phyloP scores from a whole-genome alignment of 768 basidiomycete species.

The Leccinellum rugosiceps region DNA sequence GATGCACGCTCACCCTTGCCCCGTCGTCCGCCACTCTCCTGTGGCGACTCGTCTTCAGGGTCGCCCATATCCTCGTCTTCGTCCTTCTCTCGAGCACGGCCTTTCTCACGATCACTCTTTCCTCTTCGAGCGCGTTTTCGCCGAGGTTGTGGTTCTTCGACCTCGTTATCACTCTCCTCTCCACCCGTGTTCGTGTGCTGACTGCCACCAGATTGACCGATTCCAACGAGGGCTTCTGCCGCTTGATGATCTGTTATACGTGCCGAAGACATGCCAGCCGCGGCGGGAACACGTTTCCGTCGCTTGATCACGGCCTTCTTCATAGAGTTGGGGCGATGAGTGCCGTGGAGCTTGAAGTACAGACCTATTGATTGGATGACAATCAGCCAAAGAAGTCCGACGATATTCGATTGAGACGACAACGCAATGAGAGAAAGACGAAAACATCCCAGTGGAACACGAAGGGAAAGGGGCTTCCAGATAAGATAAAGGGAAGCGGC shows the following conservation, averaged over 20 bases:
- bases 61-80: slow-evolving; percentile 53
- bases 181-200: slow-evolving; percentile 35
- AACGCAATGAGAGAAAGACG: background rate
- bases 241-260: slow-evolving; percentile 82
- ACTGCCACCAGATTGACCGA: slow-evolving; percentile 52
- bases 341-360: slow-evolving; percentile 97
- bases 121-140: slow-evolving; percentile 53
- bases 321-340: slow-evolving; percentile 96
- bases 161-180: slow-evolving; percentile 41
- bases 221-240: slow-evolving; percentile 83
- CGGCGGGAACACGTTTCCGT: slow-evolving; percentile 94
- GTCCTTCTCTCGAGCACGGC: slow-evolving; percentile 36
- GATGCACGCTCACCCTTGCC: slow-evolving; percentile 39
- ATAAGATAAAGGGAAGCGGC: slow-evolving; percentile 25
- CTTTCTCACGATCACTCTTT: slow-evolving; percentile 37
- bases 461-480: slow-evolving; percentile 16
- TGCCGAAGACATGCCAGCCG: slow-evolving; percentile 43
- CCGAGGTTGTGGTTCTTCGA: slow-evolving; percentile 48
- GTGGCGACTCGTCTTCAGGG: slow-evolving; percentile 31
- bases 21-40: slow-evolving; percentile 31
- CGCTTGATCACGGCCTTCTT: slow-evolving; percentile 99
- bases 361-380: slow-evolving; percentile 56
- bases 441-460: background rate
- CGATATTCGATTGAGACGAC: background rate
- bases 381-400: slow-evolving; percentile 10